Evolutionary conservation across 2,329 filamentous ascomycete species (phyloP).

Genomic region (Penicillium brasilianum): DNA sequence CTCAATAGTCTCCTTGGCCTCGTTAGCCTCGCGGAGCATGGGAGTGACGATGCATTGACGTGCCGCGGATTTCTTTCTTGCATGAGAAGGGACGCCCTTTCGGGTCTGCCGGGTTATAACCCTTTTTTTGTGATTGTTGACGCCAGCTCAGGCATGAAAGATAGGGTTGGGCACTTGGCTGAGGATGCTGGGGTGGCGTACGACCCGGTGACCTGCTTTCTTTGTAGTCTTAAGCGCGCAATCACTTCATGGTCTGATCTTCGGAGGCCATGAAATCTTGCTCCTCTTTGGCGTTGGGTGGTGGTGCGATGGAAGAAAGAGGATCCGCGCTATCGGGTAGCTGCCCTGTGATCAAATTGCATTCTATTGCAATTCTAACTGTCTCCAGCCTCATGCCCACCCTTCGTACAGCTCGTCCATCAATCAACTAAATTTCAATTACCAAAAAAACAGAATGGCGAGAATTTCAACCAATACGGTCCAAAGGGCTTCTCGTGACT

Average conservation of each 20-base stretch:
- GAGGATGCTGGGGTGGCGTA: constrained; percentile 3
- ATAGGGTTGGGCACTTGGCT: constrained; percentile 2
- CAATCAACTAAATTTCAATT: background rate
- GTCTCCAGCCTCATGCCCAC: constrained; percentile 7
- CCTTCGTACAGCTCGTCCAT: background rate
- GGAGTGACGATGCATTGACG: background rate
- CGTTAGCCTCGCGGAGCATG: background rate
- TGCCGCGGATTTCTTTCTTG: constrained; percentile 1
- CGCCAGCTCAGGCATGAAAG: constrained; percentile 2
- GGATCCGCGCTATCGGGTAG: constrained; percentile 1
- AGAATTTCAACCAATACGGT: background rate
- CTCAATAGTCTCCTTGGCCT: background rate
- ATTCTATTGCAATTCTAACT: background rate
- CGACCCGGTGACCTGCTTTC: constrained; percentile 9
- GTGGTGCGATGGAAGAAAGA: background rate
- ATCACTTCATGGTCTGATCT: constrained; percentile 3
- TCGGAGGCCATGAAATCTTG: constrained; percentile 13
- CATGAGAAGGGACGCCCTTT: background rate
- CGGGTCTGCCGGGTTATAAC: background rate
- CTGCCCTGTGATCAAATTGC: constrained; percentile 5
- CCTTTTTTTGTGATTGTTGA: constrained; percentile 4
- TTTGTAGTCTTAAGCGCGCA: constrained; percentile 14
- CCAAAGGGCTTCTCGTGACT: background rate
- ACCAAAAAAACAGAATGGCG: background rate
- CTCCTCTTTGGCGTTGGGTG: constrained; percentile 3